These are phyloP conservation scores for Anastatica hierochuntica DNA, from an alignment of 345 rosid species.

Conservation along the genomic window DNA sequence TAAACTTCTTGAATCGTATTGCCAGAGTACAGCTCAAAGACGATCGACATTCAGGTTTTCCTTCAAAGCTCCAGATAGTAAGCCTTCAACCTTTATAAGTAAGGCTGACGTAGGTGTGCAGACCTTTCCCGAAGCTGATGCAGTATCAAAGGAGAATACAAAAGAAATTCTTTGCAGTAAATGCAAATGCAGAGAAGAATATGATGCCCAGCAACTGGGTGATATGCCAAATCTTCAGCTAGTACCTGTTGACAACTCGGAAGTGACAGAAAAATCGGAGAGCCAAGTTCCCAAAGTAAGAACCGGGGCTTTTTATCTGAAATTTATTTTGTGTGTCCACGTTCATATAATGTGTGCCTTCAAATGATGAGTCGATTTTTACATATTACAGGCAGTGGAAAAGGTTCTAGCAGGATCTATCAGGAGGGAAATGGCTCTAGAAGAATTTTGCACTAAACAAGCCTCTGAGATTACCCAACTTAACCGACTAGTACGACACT, in stretches of 20 bases:
- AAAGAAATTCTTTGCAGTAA: conserved; percentile 36
- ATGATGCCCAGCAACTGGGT: conserved; percentile 27
- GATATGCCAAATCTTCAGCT: conserved; percentile 48
- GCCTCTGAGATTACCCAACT: conserved; percentile 79
- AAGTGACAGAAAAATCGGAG: conserved; percentile 40
- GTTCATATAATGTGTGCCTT: not conserved
- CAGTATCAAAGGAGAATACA: conserved; percentile 21
- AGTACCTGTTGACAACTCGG: conserved; percentile 46
- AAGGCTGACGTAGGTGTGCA: conserved; percentile 74
- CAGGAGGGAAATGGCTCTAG: conserved; percentile 96
- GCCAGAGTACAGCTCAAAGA: conserved; percentile 52
- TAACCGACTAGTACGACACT: conserved; percentile 71
- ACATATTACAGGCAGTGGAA: conserved; percentile 60
- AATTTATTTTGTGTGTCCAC: not conserved
- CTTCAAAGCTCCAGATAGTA: conserved; percentile 38
- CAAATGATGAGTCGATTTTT: not conserved
- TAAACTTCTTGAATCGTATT: conserved; percentile 37
- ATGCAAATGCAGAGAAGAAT: conserved; percentile 38
- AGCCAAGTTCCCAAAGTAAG: conserved; percentile 68
- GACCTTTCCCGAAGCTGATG: conserved; percentile 38
- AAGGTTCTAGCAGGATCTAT: conserved; percentile 94
- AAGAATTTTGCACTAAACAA: conserved; percentile 86
- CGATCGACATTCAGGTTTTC: conserved; percentile 61
- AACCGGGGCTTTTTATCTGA: not conserved
- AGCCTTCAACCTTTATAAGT: conserved; percentile 24